These are phyloP conservation scores for Lumnitzera littorea DNA, from an alignment of 345 rosid genomes.

Conservation along the genomic window DNA sequence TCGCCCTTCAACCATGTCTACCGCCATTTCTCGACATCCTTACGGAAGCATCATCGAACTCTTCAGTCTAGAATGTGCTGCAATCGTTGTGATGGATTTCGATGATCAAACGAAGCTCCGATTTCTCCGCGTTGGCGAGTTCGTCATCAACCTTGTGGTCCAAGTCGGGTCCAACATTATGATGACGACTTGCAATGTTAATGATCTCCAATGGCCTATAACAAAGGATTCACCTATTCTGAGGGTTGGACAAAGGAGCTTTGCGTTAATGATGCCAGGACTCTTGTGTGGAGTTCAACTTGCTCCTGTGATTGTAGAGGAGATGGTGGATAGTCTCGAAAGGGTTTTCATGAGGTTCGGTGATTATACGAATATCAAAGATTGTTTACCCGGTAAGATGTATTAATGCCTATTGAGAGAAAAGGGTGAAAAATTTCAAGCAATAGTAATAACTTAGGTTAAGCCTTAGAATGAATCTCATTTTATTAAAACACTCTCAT, in stretches of 20 bases:
- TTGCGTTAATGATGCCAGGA: slow-evolving; percentile 10
- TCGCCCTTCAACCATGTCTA: not conserved
- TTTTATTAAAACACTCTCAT: too few species aligned
- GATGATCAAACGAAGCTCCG: not conserved
- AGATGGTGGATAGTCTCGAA: slow-evolving; percentile 7
- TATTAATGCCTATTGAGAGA: too few species aligned
- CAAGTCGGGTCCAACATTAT: not conserved
- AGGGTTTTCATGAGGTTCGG: slow-evolving; percentile 12
- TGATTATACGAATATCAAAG: not conserved
- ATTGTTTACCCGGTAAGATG: too few species aligned
- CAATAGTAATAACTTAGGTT: too few species aligned
- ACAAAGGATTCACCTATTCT: slow-evolving; percentile 11
- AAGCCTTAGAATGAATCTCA: too few species aligned
- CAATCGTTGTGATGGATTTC: not conserved
- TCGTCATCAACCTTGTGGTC: slow-evolving; percentile 2
- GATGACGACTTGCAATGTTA: slow-evolving; percentile 7
- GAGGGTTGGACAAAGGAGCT: slow-evolving; percentile 10
- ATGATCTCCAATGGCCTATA: slow-evolving; percentile 12
- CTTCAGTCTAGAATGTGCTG: slow-evolving; percentile 2
- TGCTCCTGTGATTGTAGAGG: not conserved
- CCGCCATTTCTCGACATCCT: too few species aligned
- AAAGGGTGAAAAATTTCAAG: too few species aligned
- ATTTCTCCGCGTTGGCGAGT: slow-evolving; percentile 9
- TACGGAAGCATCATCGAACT: slow-evolving; percentile 3
- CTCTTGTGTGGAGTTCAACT: slow-evolving; percentile 17